These are phyloP conservation scores for Rosa persica DNA, from an alignment of 306 rosid species.

Conservation along the genomic window DNA sequence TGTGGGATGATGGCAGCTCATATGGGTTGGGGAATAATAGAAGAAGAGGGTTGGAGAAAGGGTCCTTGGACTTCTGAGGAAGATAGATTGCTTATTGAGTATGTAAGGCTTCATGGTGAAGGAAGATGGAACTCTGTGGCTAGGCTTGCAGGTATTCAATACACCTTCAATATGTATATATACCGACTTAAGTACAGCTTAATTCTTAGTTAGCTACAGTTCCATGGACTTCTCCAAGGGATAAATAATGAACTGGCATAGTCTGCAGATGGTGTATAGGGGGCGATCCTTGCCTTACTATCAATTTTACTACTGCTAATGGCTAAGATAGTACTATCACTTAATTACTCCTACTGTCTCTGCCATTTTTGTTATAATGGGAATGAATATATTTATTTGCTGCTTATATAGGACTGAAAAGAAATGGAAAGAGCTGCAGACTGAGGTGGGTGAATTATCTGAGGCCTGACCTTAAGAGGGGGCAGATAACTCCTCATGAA, in stretches of 20 bases:
- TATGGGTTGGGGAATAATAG: conserved; percentile 63
- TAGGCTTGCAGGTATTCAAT: conserved; percentile 66
- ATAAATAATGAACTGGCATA: neutral
- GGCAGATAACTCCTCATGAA: conserved; percentile 94
- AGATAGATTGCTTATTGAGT: conserved; percentile 75
- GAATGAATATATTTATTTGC: conserved; percentile 11
- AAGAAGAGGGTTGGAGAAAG: conserved; percentile 87
- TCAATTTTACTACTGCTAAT: neutral
- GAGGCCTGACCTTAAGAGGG: conserved; percentile 93
- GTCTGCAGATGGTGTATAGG: neutral
- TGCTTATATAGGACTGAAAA: conserved; percentile 62
- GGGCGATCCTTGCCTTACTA: neutral
- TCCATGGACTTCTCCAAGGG: neutral
- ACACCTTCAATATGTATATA: neutral
- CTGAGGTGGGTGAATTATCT: conserved; percentile 94
- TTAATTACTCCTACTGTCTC: neutral
- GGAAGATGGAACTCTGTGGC: conserved; percentile 99
- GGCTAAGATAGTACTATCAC: neutral
- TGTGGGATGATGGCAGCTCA: conserved; percentile 56
- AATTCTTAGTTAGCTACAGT: neutral
- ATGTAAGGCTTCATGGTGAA: conserved; percentile 87
- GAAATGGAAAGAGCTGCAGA: conserved; percentile 97
- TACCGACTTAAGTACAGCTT: neutral
- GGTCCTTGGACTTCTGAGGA: conserved; percentile 99
- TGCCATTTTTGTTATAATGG: neutral